phyloP scores from a whole-genome alignment of 2,329 filamentous ascomycete genomes.

The Colletotrichum sp. region DNA sequence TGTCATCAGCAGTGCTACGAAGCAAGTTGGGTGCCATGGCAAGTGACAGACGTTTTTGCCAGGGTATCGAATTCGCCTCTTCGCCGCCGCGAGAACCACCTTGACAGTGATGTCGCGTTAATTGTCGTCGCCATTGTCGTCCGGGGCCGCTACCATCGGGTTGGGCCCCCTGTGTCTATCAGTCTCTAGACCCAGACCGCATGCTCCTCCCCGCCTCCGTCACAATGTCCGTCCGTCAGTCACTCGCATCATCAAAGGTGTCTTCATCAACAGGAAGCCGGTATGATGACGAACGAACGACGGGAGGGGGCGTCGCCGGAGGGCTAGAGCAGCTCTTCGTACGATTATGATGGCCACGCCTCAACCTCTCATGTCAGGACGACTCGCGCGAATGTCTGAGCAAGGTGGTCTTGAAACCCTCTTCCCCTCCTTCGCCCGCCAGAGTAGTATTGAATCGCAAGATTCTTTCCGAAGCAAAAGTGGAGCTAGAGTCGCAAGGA shows the following conservation, averaged over 20 bases:
- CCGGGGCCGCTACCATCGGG: not conserved
- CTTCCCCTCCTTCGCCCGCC: not conserved
- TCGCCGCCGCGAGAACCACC: not conserved
- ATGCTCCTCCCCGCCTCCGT: not conserved
- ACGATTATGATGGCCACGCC: slow-evolving; percentile 9
- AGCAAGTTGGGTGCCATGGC: not conserved
- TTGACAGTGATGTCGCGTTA: not conserved
- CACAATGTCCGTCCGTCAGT: not conserved
- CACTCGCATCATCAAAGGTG: not conserved
- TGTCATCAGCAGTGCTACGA: not conserved
- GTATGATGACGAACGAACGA: not conserved
- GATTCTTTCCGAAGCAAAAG: slow-evolving; percentile 18
- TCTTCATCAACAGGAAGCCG: not conserved
- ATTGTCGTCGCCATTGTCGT: not conserved
- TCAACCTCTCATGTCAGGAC: not conserved
- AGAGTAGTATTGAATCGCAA: slow-evolving; percentile 19
- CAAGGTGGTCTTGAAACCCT: slow-evolving; percentile 15
- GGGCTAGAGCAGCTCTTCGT: not conserved
- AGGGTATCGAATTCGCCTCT: not conserved
- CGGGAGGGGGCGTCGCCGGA: not conserved
- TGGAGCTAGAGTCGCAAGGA: slow-evolving; percentile 9
- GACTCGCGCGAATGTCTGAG: slow-evolving; percentile 16
- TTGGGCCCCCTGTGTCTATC: slow-evolving; percentile 3
- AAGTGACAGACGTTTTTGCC: not conserved
- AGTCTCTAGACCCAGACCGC: not conserved